A percentile compares a stretch with the other conserved stretches of the same genome.
Conservation (phyloP, 2,329 filamentous ascomycete species). For the Colletotrichum sp. region DNA sequence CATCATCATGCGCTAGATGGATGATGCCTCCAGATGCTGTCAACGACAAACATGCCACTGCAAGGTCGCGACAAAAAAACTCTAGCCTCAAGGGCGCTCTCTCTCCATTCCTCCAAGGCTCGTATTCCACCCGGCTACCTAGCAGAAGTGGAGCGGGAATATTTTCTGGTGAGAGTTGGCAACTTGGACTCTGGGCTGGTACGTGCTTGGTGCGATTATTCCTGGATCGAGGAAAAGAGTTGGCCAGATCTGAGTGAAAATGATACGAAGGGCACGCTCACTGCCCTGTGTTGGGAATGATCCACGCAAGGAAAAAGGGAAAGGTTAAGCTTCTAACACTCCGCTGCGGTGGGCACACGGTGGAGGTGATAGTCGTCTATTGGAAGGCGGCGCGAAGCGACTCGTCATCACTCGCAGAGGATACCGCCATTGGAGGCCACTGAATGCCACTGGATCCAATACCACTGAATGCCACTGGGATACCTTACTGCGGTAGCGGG, state of each 20-base stretch:
- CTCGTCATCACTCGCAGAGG: neutral
- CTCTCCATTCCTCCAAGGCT: neutral
- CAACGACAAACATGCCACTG: conserved; percentile 11
- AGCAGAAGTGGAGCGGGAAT: neutral
- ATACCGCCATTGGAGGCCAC: neutral
- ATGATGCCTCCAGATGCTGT: conserved; percentile 12
- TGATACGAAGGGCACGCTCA: neutral
- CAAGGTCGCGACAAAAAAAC: neutral
- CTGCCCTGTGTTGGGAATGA: neutral
- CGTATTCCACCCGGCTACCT: conserved; percentile 7
- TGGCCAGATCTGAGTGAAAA: conserved; percentile 9
- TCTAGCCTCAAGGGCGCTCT: neutral
- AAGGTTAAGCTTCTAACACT: conserved; percentile 20
- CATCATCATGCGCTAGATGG: conserved; percentile 1
- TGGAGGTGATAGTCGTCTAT: conserved; percentile 5
- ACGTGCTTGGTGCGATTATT: conserved; percentile 1
- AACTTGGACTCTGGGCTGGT: neutral
- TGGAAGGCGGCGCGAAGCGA: neutral
- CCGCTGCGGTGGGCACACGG: neutral
- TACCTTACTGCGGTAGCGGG: too few relatives aligned
- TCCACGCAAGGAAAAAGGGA: conserved; percentile 11
- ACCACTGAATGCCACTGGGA: neutral
- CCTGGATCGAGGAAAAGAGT: neutral
- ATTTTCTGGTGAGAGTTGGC: neutral
- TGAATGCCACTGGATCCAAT: neutral